phyloP scores from a whole-genome alignment of 805 yeast genomes.

The Metschnikowia proteae region DNA sequence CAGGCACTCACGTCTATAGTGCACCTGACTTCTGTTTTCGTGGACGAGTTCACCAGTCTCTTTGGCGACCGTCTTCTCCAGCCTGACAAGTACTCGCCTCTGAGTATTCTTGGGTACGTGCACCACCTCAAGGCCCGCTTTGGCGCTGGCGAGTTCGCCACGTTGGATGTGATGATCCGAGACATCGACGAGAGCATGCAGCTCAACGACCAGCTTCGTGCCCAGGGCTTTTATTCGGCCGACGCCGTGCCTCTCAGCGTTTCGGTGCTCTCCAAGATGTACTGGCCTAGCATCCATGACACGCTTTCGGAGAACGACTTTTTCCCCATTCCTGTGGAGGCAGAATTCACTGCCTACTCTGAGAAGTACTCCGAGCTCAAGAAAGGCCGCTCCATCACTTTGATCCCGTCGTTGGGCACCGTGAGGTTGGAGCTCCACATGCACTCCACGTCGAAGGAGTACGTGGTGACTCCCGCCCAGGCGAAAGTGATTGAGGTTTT shows the following conservation, averaged over 20 bases:
- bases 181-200: slow-evolving; percentile 60
- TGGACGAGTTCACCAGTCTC: slow-evolving; percentile 57
- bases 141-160: slow-evolving; percentile 61
- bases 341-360: slow-evolving; percentile 43
- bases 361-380: slow-evolving; percentile 41
- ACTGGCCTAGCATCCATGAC: slow-evolving; percentile 66
- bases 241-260: not conserved
- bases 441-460: slow-evolving; percentile 17
- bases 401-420: slow-evolving; percentile 57
- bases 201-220: slow-evolving; percentile 40
- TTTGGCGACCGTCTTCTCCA: slow-evolving; percentile 57
- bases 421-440: slow-evolving; percentile 55
- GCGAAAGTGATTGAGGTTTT: slow-evolving; percentile 61
- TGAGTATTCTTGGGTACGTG: slow-evolving; percentile 41
- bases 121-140: slow-evolving; percentile 57
- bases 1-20: slow-evolving; percentile 69
- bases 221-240: not conserved
- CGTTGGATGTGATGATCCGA: slow-evolving; percentile 78
- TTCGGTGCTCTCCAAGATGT: slow-evolving; percentile 67
- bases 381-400: slow-evolving; percentile 54
- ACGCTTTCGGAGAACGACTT: slow-evolving; percentile 26
- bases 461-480: slow-evolving; percentile 62
- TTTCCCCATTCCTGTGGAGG: slow-evolving; percentile 52
- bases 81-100: slow-evolving; percentile 37
- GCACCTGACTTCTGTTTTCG: slow-evolving; percentile 63